A percentile compares a stretch with the other conserved stretches of the same genome.
Evolutionary conservation across 306 rosid species (phyloP).

Genomic region (Glycine latifolia): DNA sequence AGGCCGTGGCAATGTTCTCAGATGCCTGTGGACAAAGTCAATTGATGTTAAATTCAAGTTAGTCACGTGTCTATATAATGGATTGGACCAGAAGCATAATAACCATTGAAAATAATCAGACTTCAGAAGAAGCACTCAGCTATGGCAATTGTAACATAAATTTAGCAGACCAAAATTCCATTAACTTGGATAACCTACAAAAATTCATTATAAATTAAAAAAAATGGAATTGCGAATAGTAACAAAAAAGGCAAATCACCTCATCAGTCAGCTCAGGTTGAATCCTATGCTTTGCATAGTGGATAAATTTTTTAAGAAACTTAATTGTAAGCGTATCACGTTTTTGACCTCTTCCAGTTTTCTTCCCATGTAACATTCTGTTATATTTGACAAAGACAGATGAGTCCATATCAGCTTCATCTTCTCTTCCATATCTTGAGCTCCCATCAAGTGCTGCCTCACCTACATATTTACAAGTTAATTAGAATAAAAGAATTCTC

Average conservation of each 20-base stretch:
- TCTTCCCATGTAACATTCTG: slow-evolving; percentile 93
- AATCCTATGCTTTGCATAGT: slow-evolving; percentile 98
- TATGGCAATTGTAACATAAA: slow-evolving; percentile 25
- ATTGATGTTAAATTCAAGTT: slow-evolving; percentile 24
- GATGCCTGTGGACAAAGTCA: slow-evolving; percentile 72
- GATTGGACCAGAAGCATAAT: slow-evolving; percentile 11
- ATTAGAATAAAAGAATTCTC: slow-evolving; percentile 34
- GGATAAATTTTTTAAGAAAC: slow-evolving; percentile 95
- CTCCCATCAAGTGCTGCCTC: slow-evolving; percentile 72
- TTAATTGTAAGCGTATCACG: slow-evolving; percentile 86
- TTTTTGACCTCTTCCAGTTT: slow-evolving; percentile 69
- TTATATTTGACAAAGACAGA: slow-evolving; percentile 89
- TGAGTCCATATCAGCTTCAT: slow-evolving; percentile 76
- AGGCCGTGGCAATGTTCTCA: slow-evolving; percentile 87
- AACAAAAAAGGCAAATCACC: slow-evolving; percentile 55
- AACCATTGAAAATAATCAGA: slow-evolving; percentile 35
- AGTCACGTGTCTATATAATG: slow-evolving; percentile 21
- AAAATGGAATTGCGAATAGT: slow-evolving; percentile 11
- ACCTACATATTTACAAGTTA: slow-evolving; percentile 55
- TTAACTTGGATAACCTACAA: background rate
- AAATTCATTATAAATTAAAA: background rate
- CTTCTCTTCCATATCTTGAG: slow-evolving; percentile 85
- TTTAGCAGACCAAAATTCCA: background rate
- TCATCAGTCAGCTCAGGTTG: slow-evolving; percentile 96
- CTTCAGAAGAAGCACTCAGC: slow-evolving; percentile 19